Percentiles rank a stretch among this genome's conserved stretches.
phyloP scores from a whole-genome alignment of 169 alveolate species.

The Plasmodium inui region DNA sequence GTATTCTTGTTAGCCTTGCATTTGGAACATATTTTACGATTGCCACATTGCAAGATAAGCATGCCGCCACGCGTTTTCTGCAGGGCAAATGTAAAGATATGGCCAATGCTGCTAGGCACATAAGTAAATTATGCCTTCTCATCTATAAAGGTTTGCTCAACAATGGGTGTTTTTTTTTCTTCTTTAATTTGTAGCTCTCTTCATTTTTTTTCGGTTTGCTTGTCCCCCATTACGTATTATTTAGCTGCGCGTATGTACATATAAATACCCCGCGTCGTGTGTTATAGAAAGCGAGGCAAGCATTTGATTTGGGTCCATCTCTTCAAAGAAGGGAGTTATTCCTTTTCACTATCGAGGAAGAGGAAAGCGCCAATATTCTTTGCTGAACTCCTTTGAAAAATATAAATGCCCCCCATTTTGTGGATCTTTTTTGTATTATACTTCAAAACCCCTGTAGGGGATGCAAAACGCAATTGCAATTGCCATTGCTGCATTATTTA shows the following conservation, averaged over 20 bases:
- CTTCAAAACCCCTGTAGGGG: background rate
- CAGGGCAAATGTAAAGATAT: background rate
- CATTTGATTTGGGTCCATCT: background rate
- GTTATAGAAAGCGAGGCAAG: background rate
- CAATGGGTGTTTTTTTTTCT: background rate
- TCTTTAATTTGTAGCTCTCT: background rate
- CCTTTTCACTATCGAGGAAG: background rate
- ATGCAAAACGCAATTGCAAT: background rate
- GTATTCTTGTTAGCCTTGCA: constrained; percentile 21
- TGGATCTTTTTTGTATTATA: too few species aligned
- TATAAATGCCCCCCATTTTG: background rate
- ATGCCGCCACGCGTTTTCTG: constrained; percentile 28
- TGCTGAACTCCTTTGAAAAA: background rate
- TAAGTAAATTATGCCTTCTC: constrained; percentile 29
- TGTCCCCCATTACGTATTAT: background rate
- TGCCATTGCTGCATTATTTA: background rate
- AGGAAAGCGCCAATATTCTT: background rate
- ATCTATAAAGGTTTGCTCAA: constrained; percentile 5
- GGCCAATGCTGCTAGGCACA: background rate
- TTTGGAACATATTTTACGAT: constrained; percentile 2
- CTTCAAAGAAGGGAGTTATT: background rate
- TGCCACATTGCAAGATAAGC: constrained; percentile 12
- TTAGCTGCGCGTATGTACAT: background rate
- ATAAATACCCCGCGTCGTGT: background rate
- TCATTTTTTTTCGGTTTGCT: background rate